Evolutionary conservation across 148 eudicot genomes (phyloP).

Genomic region (Chenopodium quinoa): DNA sequence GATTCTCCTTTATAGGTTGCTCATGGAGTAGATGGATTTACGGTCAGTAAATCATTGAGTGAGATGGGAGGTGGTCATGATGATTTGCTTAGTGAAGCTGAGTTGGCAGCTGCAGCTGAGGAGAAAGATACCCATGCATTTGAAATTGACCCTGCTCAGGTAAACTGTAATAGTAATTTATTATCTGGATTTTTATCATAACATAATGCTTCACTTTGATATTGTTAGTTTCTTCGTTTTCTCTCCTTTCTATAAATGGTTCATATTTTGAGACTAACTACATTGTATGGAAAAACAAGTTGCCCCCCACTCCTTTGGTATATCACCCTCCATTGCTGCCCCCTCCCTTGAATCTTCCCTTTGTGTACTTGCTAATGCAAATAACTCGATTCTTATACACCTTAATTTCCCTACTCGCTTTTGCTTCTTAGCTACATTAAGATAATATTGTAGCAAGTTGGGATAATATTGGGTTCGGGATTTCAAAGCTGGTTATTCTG

Average conservation of each 20-base stretch:
- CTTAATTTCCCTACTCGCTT: too few species aligned
- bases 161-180: slow-evolving; percentile 10
- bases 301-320: background rate
- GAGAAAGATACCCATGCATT: slow-evolving; percentile 95
- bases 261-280: background rate
- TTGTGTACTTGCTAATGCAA: background rate
- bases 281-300: background rate
- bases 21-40: slow-evolving; percentile 73
- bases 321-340: background rate
- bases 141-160: slow-evolving; percentile 91
- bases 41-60: slow-evolving; percentile 62
- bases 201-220: background rate
- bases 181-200: background rate
- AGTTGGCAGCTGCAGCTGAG: slow-evolving; percentile 91
- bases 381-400: background rate
- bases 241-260: background rate
- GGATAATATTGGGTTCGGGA: too few species aligned
- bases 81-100: slow-evolving; percentile 82
- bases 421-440: too few species aligned
- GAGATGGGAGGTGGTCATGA: slow-evolving; percentile 66
- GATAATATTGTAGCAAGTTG: too few species aligned
- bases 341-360: background rate
- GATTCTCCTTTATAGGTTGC: slow-evolving; percentile 36
- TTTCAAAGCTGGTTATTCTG: background rate
- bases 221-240: background rate